phyloP scores from a whole-genome alignment of 495 filamentous ascomycete species.

The Neurospora discreta region DNA sequence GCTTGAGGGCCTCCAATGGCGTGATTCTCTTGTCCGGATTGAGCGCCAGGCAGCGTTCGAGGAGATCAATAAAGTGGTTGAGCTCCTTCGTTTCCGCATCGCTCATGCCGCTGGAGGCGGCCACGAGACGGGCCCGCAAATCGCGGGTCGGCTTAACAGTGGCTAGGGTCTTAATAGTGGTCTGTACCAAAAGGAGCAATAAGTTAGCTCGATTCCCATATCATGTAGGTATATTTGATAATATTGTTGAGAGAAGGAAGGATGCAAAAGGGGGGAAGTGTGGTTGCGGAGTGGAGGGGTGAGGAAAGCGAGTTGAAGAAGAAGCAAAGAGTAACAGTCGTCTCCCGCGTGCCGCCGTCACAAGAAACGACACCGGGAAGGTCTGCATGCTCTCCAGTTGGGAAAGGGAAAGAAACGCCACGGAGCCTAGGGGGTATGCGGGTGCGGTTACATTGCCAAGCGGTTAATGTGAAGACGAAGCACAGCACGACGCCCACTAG shows the following conservation, averaged over 20 bases:
- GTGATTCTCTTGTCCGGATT: slow-evolving; percentile 92
- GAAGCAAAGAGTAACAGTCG: neutral
- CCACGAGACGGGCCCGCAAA: slow-evolving; percentile 63
- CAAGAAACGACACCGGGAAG: neutral
- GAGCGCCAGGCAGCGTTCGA: slow-evolving; percentile 76
- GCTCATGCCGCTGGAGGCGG: slow-evolving; percentile 59
- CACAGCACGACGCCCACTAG: neutral
- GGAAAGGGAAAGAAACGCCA: neutral
- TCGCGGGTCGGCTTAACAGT: slow-evolving; percentile 76
- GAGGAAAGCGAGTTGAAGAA: neutral
- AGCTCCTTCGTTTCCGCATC: slow-evolving; percentile 71
- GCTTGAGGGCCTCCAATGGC: slow-evolving; percentile 73
- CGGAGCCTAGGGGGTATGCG: neutral
- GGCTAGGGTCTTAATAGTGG: slow-evolving; percentile 54
- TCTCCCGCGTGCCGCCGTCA: neutral
- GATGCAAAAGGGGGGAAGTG: neutral
- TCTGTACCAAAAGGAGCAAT: slow-evolving; percentile 26
- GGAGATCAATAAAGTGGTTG: slow-evolving; percentile 67
- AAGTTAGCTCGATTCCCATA: slow-evolving; percentile 3
- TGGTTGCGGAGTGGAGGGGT: neutral
- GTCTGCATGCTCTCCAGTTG: neutral
- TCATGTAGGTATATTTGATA: neutral
- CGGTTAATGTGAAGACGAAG: neutral
- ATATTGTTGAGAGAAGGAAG: neutral
- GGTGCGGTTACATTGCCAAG: neutral